Base-by-base conservation (phyloP, 2,329 filamentous ascomycete genomes). In the Coniella lustricola region DNA sequence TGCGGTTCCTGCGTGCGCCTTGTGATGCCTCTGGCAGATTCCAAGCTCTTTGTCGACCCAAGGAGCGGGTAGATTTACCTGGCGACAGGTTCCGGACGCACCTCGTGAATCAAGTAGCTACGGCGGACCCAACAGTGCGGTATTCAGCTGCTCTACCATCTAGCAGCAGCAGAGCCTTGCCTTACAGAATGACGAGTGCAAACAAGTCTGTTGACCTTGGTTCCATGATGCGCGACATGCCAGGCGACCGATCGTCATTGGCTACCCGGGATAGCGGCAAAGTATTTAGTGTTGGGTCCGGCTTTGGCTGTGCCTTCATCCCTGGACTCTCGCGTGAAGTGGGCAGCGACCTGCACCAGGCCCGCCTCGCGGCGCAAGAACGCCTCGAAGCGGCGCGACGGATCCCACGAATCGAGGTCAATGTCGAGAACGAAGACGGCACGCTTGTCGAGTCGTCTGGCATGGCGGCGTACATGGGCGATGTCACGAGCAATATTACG, bases 1-100 rank as follows among this genome's bases (percentile, higher is more conserved):
- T 90, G 9, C 69, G 67, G 9, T 67, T 61, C 1, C 65, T 90
- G 16, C 78, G 85, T 46, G 72, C 79, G 0, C 86, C 84, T 1
- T 79, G 79, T 49, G 86, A 90, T 55, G 76, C 83, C 1, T 77
- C 86, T 4, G 86, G 85, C 21, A 56, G 77, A 7, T 79, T 90
- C 53, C 86, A 90, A 64, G 66, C 71, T 1, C 72, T 89, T 1
- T 90, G 86, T 62, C 75, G 74, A 37, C 85, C 85, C 1, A 67
- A 74, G 3, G 75, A 76, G 25, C 71, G 72, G 25, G 68, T 78
- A 17, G 73, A 80, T 35, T 66, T 76, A 18, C 69, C 74, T 1
- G 65, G 64, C 9, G 76, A 81, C 53, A 71, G 71, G 18, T 74
- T 72, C 59, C 67, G 66, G 17, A 57, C 56, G 3, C 48, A 49